Conservation (phyloP, 257 asterid species). For the Gentiana macrophylla region DNA sequence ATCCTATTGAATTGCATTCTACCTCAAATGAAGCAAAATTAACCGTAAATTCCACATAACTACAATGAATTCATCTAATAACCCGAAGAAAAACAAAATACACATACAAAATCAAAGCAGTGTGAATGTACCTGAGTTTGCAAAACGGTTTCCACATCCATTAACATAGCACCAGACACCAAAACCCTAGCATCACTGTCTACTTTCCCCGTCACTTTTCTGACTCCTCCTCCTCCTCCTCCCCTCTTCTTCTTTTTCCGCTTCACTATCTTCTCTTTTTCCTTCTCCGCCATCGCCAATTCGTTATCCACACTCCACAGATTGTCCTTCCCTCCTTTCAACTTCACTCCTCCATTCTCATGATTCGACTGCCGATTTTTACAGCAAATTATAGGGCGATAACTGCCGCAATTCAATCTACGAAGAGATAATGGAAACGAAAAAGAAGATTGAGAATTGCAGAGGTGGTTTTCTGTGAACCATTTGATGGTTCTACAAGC, state of each 20-base stretch:
- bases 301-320: constrained; percentile 91
- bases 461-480: constrained; percentile 15
- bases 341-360: constrained; percentile 24
- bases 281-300: constrained; percentile 37
- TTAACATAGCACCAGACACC: constrained; percentile 74
- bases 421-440: constrained; percentile 1
- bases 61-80: too few species aligned
- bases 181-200: constrained; percentile 43
- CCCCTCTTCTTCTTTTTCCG: constrained; percentile 28
- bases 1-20: too few species aligned
- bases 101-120: too few species aligned
- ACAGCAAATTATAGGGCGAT: constrained; percentile 42
- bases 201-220: constrained; percentile 20
- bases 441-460: constrained; percentile 12
- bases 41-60: too few species aligned
- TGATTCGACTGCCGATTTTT: constrained; percentile 8
- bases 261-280: constrained; percentile 26
- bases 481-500: constrained; percentile 36
- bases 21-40: too few species aligned
- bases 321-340: constrained; percentile 72
- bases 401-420: constrained; percentile 12
- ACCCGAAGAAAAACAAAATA: too few species aligned
- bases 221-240: constrained; percentile 18
- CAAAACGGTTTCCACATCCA: constrained; percentile 76
- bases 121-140: constrained; percentile 65